Conservation (phyloP, 352 stramenopile species). For the Thalassiosira ordinaria region DNA sequence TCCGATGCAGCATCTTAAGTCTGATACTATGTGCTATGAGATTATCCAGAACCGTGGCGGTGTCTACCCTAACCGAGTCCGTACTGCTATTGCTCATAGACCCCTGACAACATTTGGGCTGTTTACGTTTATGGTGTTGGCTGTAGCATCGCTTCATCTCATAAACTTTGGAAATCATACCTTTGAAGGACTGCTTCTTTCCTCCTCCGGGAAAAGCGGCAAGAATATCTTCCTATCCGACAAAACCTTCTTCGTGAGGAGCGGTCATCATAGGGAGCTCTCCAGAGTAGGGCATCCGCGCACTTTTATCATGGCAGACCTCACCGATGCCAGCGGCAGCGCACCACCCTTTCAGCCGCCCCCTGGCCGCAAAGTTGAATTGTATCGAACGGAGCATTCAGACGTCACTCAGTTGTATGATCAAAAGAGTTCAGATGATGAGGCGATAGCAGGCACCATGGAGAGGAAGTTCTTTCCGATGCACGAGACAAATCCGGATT, state of each 20-base stretch:
- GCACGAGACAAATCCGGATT: slow-evolving; percentile 54
- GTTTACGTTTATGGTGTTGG: slow-evolving; percentile 12
- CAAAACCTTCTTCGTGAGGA: slow-evolving; percentile 21
- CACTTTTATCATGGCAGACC: slow-evolving; percentile 14
- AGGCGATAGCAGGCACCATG: slow-evolving; percentile 22
- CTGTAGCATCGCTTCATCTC: slow-evolving; percentile 26
- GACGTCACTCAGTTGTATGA: slow-evolving; percentile 54
- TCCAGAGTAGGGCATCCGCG: slow-evolving; percentile 5
- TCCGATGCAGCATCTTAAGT: slow-evolving; percentile 14
- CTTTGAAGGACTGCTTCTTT: slow-evolving; percentile 18
- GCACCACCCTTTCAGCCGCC: neutral
- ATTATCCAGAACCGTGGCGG: slow-evolving; percentile 7
- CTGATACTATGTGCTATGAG: neutral
- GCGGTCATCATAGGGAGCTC: neutral
- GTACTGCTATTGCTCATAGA: neutral
- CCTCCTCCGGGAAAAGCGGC: slow-evolving; percentile 1
- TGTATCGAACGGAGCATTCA: slow-evolving; percentile 39
- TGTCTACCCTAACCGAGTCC: neutral
- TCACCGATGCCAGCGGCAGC: neutral
- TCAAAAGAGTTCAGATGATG: slow-evolving; percentile 32
- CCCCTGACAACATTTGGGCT: slow-evolving; percentile 22
- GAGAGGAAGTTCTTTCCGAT: slow-evolving; percentile 47
- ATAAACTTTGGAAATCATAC: slow-evolving; percentile 20
- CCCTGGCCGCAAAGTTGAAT: slow-evolving; percentile 20
- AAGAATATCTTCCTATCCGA: slow-evolving; percentile 7